phyloP scores from a whole-genome alignment of 2,329 filamentous ascomycete genomes.

The Hortaea werneckii region DNA sequence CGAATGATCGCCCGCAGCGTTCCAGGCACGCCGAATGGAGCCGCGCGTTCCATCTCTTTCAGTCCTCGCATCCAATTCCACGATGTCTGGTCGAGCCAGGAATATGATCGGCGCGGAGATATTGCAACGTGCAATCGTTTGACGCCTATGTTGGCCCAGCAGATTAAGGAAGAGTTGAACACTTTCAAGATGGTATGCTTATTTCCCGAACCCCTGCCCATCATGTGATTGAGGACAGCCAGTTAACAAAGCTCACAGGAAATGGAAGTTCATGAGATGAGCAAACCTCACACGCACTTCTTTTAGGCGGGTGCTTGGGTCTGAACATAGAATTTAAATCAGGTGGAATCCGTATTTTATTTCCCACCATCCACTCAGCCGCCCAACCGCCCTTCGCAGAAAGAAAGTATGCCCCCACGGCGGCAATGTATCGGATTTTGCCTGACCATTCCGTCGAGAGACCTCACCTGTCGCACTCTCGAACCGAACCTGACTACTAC shows the following conservation, averaged over 20 bases:
- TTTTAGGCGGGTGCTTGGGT: slow-evolving; percentile 54
- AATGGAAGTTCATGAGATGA: slow-evolving; percentile 99
- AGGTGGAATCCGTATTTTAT: too few species aligned
- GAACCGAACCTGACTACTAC: too few species aligned
- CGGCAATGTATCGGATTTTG: too few species aligned
- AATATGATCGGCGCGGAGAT: slow-evolving; percentile 92
- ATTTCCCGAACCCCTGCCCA: not conserved
- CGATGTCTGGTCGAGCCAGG: slow-evolving; percentile 89
- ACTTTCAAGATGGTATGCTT: slow-evolving; percentile 91
- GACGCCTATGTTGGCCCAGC: slow-evolving; percentile 92
- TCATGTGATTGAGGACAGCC: slow-evolving; percentile 30
- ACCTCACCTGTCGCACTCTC: too few species aligned
- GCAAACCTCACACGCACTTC: slow-evolving; percentile 99
- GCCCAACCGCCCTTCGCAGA: too few species aligned
- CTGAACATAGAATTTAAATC: too few species aligned
- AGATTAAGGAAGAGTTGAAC: slow-evolving; percentile 99
- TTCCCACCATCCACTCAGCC: too few species aligned
- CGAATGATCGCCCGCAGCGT: slow-evolving; percentile 66
- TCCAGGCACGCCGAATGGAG: slow-evolving; percentile 63
- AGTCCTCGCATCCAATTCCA: slow-evolving; percentile 90
- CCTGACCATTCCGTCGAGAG: too few species aligned
- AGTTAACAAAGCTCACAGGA: slow-evolving; percentile 48
- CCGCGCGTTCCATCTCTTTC: slow-evolving; percentile 57
- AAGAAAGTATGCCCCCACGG: too few species aligned
- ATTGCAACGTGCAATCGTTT: slow-evolving; percentile 96